These are phyloP conservation scores for Scenedesmus sp. DNA, from an alignment of 163 green algal genomes.

Conservation along the genomic window DNA sequence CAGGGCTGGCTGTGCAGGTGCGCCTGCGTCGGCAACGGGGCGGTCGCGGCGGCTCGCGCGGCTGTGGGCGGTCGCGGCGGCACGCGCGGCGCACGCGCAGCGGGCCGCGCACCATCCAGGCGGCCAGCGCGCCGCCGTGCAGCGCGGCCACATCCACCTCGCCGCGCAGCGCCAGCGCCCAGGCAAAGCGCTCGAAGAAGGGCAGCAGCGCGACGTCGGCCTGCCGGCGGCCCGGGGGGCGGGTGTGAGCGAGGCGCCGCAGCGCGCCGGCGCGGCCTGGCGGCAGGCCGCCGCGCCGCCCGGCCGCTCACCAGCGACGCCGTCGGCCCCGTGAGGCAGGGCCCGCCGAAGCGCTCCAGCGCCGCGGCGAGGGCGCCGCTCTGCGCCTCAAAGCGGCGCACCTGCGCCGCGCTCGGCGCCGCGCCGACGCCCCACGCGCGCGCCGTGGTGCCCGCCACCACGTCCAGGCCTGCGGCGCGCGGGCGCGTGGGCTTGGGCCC, in stretches of 20 bases:
- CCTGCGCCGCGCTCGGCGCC: slow-evolving; percentile 43
- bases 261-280: background rate
- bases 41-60: too few relatives aligned
- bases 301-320: slow-evolving; percentile 44
- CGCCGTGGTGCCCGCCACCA: slow-evolving; percentile 31
- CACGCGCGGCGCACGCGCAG: background rate
- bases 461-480: slow-evolving; percentile 2
- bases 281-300: slow-evolving; percentile 6
- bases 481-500: too few relatives aligned
- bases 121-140: slow-evolving; percentile 28
- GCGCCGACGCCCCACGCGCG: slow-evolving; percentile 58
- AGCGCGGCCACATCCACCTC: slow-evolving; percentile 36
- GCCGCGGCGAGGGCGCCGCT: slow-evolving; percentile 23
- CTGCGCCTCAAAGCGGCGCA: slow-evolving; percentile 43
- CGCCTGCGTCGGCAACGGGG: too few relatives aligned
- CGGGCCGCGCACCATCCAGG: slow-evolving; percentile 40
- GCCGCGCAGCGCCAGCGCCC: slow-evolving; percentile 23
- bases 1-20: slow-evolving; percentile 26
- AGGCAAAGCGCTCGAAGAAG: slow-evolving; percentile 47
- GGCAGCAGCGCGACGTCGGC: slow-evolving; percentile 39
- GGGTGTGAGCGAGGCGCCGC: too few relatives aligned
- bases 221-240: slow-evolving; percentile 8
- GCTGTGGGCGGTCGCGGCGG: too few relatives aligned
- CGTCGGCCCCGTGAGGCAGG: slow-evolving; percentile 53
- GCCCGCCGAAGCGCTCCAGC: slow-evolving; percentile 50